Evolutionary conservation across 495 filamentous ascomycete genomes (phyloP).

Genomic region (Penicillium turbatum): DNA sequence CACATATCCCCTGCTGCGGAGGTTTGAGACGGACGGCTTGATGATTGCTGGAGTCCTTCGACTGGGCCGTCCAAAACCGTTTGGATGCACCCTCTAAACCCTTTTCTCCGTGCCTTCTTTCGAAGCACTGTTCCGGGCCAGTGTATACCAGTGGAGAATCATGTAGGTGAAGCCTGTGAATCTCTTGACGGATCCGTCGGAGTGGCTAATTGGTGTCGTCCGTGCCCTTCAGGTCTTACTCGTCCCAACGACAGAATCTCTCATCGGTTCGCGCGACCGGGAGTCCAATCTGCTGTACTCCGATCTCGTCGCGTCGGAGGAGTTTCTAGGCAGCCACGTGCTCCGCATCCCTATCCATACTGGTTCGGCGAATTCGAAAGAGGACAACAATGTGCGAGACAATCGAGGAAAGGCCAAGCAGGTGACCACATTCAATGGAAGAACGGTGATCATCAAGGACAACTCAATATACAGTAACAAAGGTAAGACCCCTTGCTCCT

Average conservation of each 20-base stretch:
- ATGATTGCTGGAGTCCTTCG: conserved; percentile 36
- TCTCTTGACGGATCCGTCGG: conserved; percentile 13
- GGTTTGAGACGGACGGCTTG: conserved; percentile 35
- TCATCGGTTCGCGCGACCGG: conserved; percentile 83
- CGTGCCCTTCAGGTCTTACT: conserved; percentile 65
- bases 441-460: conserved; percentile 93
- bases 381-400: conserved; percentile 76
- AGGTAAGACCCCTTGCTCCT: conserved; percentile 48
- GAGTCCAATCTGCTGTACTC: conserved; percentile 73
- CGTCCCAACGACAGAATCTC: conserved; percentile 85
- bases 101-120: conserved; percentile 97
- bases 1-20: conserved; percentile 20
- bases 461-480: conserved; percentile 92
- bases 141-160: conserved; percentile 86
- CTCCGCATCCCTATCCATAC: conserved; percentile 68
- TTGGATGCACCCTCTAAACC: conserved; percentile 99
- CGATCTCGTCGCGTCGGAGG: conserved; percentile 81
- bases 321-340: conserved; percentile 96
- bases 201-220: conserved; percentile 15
- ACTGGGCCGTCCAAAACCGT: conserved; percentile 48
- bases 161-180: conserved; percentile 51
- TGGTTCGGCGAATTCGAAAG: conserved; percentile 55
- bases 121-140: conserved; percentile 88
- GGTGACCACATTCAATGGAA: conserved; percentile 85
- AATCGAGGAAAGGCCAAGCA: conserved; percentile 89